Base-by-base conservation (phyloP, 106 monocot species). In the Dactylorhiza incarnata region DNA sequence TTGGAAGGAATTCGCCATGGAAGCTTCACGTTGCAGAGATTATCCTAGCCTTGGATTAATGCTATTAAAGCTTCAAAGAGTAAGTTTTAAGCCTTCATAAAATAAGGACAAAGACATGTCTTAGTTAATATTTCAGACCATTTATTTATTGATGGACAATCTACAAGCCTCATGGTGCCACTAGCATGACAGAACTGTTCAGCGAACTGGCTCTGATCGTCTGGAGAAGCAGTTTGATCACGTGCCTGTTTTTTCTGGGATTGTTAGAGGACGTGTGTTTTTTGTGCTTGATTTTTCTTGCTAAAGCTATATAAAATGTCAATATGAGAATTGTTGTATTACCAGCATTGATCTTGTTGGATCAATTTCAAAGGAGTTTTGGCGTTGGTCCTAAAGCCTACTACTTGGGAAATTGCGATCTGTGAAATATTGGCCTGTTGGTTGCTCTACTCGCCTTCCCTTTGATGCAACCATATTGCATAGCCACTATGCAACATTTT, bases 1-100 rank as follows among this genome's bases (percentile, higher is more conserved):
- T 1, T 94, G 93, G 93, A 90, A 88, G 73, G 84, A 81, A 46
- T 94, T 94, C 86, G 88, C 93, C 65, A 74, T 75, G 84, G 93
- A 90, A 82, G 86, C 90, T 75, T 90, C 93, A 65, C 73, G 16
- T 4, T 86, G 86, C 76, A 84, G 75, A 70, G 83, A 80, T 62
- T 94, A 94, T 80, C 49, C 84, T 81, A 86, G 88, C 74, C 90
- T 94, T 73, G 93, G 93, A 66, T 80, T 51, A 74, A 86, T 90
- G 90, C 90, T 94, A 26, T 71, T 90, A 74, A 94, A 86, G 84
- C 86, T 94, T 81, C 85, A 90, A 74, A 85, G 53, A 63, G 93
- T 94, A 91, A 82, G 46, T 65, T 48, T 73, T 15, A 82, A 48
- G 12, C 72, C 77, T 68, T 37, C 45, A 49, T 73, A 23, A 63